Conservation (phyloP, 2,329 filamentous ascomycete genomes). For the Didymella glomerata region DNA sequence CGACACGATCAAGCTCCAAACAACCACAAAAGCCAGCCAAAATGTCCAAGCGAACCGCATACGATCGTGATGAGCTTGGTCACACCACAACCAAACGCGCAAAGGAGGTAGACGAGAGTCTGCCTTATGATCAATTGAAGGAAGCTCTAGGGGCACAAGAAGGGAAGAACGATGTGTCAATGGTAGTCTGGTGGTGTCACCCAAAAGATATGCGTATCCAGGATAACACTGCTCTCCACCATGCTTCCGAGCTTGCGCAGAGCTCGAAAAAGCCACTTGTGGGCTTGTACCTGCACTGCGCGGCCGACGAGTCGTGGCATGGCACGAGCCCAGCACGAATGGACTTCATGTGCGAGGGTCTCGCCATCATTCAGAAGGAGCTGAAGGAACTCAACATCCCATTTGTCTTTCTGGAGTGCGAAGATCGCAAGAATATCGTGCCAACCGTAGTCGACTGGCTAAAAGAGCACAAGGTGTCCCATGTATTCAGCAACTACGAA, state of each 20-base stretch:
- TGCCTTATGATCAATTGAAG: slow-evolving; percentile 55
- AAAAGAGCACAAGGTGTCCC: slow-evolving; percentile 55
- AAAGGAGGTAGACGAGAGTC: slow-evolving; percentile 58
- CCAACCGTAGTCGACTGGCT: slow-evolving; percentile 55
- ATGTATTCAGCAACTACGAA: slow-evolving; percentile 59
- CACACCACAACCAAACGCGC: slow-evolving; percentile 60
- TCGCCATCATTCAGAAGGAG: slow-evolving; percentile 57
- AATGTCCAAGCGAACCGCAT: slow-evolving; percentile 45
- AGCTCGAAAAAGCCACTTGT: slow-evolving; percentile 55
- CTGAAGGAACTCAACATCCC: slow-evolving; percentile 60
- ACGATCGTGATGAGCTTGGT: slow-evolving; percentile 44
- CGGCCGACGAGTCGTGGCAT: slow-evolving; percentile 61
- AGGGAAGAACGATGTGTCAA: slow-evolving; percentile 50
- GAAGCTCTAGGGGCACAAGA: slow-evolving; percentile 52
- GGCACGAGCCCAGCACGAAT: slow-evolving; percentile 59
- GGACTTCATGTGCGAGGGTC: slow-evolving; percentile 59
- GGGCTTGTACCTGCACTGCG: slow-evolving; percentile 58
- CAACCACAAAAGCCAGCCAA: slow-evolving; percentile 15
- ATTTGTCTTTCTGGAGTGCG: slow-evolving; percentile 55
- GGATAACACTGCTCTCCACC: slow-evolving; percentile 59
- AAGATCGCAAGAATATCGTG: slow-evolving; percentile 55
- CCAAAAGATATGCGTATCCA: slow-evolving; percentile 60
- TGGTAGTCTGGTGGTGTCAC: slow-evolving; percentile 62
- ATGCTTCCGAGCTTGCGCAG: slow-evolving; percentile 57
- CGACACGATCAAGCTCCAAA: slow-evolving; percentile 24